Evolutionary conservation across 805 yeast species (phyloP).

Genomic region (Sugiyamaella boreocaroliniensis): DNA sequence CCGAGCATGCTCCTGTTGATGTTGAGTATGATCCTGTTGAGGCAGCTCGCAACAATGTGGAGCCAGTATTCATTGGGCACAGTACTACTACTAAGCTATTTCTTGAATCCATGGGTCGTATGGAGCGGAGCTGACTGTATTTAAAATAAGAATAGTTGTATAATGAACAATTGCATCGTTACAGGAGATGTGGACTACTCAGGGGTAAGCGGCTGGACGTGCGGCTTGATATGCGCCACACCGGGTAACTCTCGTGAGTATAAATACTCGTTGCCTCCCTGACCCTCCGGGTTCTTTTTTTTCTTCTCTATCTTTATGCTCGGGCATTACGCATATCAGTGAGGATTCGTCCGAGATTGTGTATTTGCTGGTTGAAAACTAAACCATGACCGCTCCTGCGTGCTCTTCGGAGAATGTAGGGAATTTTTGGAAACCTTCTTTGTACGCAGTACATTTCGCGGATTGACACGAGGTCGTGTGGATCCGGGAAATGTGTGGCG

Average conservation of each 20-base stretch:
- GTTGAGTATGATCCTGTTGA: constrained; percentile 9
- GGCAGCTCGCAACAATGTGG: constrained; percentile 4
- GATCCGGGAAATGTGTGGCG: not conserved
- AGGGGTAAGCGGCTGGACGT: too few species aligned
- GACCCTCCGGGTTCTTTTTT: constrained; percentile 17
- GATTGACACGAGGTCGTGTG: not conserved
- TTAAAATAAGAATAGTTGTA: not conserved
- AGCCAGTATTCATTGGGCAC: constrained; percentile 6
- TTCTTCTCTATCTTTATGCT: constrained; percentile 82
- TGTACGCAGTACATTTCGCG: not conserved
- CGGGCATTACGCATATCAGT: constrained; percentile 99
- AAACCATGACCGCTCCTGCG: constrained; percentile 76
- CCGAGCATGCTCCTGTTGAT: not conserved
- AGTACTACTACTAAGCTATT: not conserved
- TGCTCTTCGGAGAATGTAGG: constrained; percentile 21
- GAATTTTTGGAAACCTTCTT: constrained; percentile 32
- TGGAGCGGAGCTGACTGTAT: not conserved
- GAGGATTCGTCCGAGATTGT: constrained; percentile 99
- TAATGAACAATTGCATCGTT: not conserved
- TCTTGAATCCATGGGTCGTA: not conserved
- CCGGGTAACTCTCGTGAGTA: not conserved
- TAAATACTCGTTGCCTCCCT: constrained; percentile 4
- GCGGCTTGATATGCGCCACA: too few species aligned
- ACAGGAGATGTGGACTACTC: too few species aligned
- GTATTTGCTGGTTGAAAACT: constrained; percentile 99